Base-by-base conservation (phyloP, 768 basidiomycete genomes). In the Daedaleopsis sinensis region DNA sequence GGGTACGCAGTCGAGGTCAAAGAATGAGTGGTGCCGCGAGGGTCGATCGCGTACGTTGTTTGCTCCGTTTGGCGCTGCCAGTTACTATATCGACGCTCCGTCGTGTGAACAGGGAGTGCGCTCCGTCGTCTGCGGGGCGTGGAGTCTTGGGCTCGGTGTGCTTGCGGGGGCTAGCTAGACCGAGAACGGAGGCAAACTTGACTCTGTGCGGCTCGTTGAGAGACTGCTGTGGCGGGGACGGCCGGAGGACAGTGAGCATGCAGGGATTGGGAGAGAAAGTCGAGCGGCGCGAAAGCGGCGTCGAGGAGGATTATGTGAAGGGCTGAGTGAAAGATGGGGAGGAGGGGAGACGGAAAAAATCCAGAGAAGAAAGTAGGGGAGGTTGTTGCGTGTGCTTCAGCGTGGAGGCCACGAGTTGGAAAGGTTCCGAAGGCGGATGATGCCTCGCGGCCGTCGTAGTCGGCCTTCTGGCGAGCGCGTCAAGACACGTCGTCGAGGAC, bases 121-220 rank as follows among this genome's bases (percentile, higher is more conserved):
- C 61, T 68, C 50, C 64, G 73, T 61, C 72, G 68, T 66, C 56
- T 67, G 77, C 66, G 50, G 55, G 59, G 64, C 35, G 58, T 46
- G 46, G 27, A n/a, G 21, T 44, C 11, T 46, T 58, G 54, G 66
- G 51, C 47, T 42, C 65, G 38, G 69, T 65, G 59, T 70, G 67
- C 70, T 76, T 78, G 53, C 76, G 76, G 50, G 55, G 73, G 58
- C 52, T 56, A 43, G 65, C 65, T 43, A 84, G 75, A 53, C 82
- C 82, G 54, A 84, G 76, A 47, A 81, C 81, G 32, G 79, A 71
- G 68, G 78, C 79, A 71, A 84, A 77, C 68, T 77, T 79, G 73
- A 78, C 78, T 77, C 76, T 80, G 37, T 74, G 67, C 49, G 59
- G 50, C 59, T 71, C 68, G 70, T 63, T 47, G 44, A 39, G 68